Evolutionary conservation across 1,284 basidiomycete genomes (phyloP).

Genomic region (Cryptococcus deneoformans): DNA sequence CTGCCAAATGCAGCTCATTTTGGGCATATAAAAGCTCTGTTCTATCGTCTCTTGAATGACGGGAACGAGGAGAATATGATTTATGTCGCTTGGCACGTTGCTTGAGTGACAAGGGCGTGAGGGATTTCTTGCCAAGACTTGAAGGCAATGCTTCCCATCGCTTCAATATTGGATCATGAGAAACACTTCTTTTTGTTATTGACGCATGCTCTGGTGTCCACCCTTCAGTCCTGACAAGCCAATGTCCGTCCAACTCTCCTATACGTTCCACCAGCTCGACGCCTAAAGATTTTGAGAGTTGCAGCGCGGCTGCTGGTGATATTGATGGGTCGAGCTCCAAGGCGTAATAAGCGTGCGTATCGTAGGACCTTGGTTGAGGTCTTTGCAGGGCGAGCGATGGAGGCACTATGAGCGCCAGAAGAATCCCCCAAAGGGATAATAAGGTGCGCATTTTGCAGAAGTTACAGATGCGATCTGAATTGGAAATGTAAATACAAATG

Average conservation of each 20-base stretch:
- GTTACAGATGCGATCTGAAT: too few relatives aligned
- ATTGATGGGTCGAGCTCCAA: conserved; percentile 53
- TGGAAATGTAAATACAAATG: too few relatives aligned
- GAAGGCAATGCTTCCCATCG: conserved; percentile 19
- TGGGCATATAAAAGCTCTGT: conserved; percentile 50
- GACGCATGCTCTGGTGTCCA: conserved; percentile 7
- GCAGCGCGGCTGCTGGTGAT: conserved; percentile 51
- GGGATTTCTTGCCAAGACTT: conserved; percentile 8
- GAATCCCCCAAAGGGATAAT: conserved; percentile 13
- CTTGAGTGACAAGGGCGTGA: conserved; percentile 19
- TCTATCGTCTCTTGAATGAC: conserved; percentile 54
- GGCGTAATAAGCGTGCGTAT: conserved; percentile 71
- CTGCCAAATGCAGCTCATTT: conserved; percentile 63
- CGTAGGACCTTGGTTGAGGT: conserved; percentile 54
- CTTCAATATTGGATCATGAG: conserved; percentile 27
- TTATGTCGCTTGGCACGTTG: conserved; percentile 25
- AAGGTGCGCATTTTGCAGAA: conserved; percentile 8
- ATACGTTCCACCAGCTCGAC: conserved; percentile 84
- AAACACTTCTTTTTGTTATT: conserved; percentile 10
- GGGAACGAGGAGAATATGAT: conserved; percentile 4
- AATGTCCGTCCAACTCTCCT: conserved; percentile 78
- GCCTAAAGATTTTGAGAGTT: conserved; percentile 61
- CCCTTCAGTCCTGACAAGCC: conserved; percentile 66
- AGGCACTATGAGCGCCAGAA: conserved; percentile 15
- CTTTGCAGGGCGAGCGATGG: conserved; percentile 8